Conservation (phyloP, 2,329 filamentous ascomycete genomes). For the Dothideomycetes sp. region DNA sequence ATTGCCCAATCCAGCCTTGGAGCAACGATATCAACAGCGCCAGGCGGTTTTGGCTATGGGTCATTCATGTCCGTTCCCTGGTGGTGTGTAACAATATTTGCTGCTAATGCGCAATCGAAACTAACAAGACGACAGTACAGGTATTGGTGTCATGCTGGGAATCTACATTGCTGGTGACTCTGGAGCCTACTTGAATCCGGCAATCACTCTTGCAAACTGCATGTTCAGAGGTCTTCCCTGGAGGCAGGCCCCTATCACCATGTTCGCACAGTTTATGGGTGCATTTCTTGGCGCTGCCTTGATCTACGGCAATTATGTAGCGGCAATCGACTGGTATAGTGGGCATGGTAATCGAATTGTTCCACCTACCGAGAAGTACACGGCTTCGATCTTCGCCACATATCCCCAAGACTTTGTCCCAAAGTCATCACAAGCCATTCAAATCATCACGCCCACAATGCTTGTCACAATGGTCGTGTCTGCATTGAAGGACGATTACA, state of each 20-base stretch:
- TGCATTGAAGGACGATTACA: slow-evolving; percentile 43
- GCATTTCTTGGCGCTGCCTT: slow-evolving; percentile 17
- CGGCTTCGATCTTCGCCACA: slow-evolving; percentile 29
- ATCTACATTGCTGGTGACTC: slow-evolving; percentile 26
- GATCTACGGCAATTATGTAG: slow-evolving; percentile 15
- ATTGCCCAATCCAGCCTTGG: too few species aligned
- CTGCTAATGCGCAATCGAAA: too few species aligned
- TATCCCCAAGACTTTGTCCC: slow-evolving; percentile 29
- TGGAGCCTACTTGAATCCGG: slow-evolving; percentile 14
- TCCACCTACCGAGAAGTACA: slow-evolving; percentile 22
- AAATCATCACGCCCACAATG: too few species aligned
- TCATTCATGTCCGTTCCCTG: too few species aligned
- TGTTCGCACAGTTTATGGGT: slow-evolving; percentile 10
- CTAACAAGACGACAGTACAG: slow-evolving; percentile 2
- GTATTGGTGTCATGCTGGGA: slow-evolving; percentile 30
- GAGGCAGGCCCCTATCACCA: slow-evolving; percentile 10
- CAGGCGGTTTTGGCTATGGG: too few species aligned
- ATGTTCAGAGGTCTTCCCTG: slow-evolving; percentile 13
- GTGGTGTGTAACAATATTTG: too few species aligned
- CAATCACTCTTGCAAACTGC: slow-evolving; percentile 13
- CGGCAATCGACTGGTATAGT: slow-evolving; percentile 8
- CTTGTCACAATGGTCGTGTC: too few species aligned
- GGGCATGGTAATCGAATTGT: slow-evolving; percentile 11
- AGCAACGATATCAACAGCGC: too few species aligned
- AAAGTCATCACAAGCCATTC: background rate